Evolutionary conservation across 225 moss, liverwort and hornwort genomes (phyloP).

Genomic region (Asterella californica): DNA sequence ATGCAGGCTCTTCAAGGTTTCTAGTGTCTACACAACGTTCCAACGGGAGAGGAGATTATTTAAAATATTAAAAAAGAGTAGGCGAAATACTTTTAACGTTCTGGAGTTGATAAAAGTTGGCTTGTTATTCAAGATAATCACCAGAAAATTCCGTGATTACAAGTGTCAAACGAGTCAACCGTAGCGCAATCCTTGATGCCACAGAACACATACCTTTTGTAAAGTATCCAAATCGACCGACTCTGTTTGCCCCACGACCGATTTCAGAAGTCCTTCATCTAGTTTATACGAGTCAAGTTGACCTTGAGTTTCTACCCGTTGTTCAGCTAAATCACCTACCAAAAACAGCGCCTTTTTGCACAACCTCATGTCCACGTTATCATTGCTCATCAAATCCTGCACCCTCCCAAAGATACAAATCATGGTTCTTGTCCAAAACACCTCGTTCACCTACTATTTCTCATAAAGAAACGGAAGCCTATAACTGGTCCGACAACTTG

Average conservation of each 20-base stretch:
- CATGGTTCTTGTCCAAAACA: not conserved
- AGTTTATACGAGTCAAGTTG: constrained; percentile 54
- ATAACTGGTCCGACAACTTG: not conserved
- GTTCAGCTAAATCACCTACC: constrained; percentile 81
- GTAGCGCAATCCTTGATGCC: not conserved
- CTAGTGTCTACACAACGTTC: constrained; percentile 59
- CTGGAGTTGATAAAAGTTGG: not conserved
- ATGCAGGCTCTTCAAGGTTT: constrained; percentile 66
- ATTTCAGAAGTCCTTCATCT: constrained; percentile 62
- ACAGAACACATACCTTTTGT: constrained; percentile 62
- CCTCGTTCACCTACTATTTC: too few relatives aligned
- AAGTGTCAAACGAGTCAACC: not conserved
- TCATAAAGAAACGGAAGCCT: not conserved
- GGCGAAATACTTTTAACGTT: not conserved
- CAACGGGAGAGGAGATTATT: too few relatives aligned
- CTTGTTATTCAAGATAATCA: not conserved
- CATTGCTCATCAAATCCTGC: constrained; percentile 59
- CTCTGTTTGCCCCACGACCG: constrained; percentile 65
- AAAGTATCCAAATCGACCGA: constrained; percentile 77
- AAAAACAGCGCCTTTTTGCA: constrained; percentile 72
- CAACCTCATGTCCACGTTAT: constrained; percentile 59
- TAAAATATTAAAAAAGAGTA: not conserved
- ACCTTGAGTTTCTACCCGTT: constrained; percentile 52
- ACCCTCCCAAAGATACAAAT: not conserved
- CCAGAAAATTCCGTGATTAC: not conserved